A percentile compares a stretch with the other conserved stretches of the same genome.
Evolutionary conservation across 345 rosid species (phyloP).

Genomic region (Melaleuca quinquenervia): DNA sequence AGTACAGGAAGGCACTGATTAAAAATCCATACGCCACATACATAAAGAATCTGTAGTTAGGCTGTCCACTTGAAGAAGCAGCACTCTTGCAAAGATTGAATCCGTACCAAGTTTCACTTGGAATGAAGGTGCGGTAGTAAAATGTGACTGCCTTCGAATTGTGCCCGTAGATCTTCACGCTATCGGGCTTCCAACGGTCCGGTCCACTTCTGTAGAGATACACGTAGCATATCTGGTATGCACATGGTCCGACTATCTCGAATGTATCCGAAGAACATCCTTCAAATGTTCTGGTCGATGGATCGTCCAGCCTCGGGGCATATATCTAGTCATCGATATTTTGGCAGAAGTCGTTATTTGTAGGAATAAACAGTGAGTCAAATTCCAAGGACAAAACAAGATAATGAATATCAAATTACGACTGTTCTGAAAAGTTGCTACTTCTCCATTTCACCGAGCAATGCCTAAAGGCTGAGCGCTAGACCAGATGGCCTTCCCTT

Average conservation of each 20-base stretch:
- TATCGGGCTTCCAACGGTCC: conserved; percentile 79
- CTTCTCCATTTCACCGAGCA: neutral
- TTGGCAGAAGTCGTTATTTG: neutral
- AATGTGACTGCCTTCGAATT: conserved; percentile 37
- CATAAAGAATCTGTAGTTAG: neutral
- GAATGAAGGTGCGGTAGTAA: conserved; percentile 40
- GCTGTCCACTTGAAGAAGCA: conserved; percentile 16
- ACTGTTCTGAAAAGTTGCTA: neutral
- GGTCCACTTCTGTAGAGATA: conserved; percentile 73
- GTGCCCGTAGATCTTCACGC: conserved; percentile 36
- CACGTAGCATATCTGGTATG: conserved; percentile 58
- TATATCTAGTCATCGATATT: conserved; percentile 33
- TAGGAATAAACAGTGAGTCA: neutral
- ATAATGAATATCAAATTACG: neutral
- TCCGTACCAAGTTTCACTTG: conserved; percentile 68
- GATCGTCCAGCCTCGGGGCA: conserved; percentile 72
- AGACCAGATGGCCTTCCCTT: neutral
- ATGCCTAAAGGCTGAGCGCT: neutral
- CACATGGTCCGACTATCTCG: conserved; percentile 63
- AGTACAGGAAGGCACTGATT: conserved; percentile 15
- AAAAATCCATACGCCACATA: conserved; percentile 13
- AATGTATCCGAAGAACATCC: conserved; percentile 75
- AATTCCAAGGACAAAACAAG: neutral
- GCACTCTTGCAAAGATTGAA: conserved; percentile 46
- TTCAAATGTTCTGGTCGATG: conserved; percentile 45